phyloP scores from a whole-genome alignment of 441 rosid species.

The Erodium trifolium region DNA sequence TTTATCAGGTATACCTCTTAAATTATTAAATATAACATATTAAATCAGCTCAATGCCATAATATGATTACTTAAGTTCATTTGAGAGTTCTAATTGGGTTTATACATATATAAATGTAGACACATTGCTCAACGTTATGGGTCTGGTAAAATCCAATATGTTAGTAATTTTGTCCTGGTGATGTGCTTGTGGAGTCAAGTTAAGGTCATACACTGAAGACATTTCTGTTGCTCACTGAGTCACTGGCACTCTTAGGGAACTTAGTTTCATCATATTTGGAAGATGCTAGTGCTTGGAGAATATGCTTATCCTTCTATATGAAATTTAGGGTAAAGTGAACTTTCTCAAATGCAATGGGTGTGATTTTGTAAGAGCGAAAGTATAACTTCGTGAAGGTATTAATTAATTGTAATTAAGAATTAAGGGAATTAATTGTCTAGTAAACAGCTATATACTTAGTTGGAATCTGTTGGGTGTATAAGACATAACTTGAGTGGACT shows the following conservation, averaged over 20 bases:
- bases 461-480: neutral
- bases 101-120: neutral
- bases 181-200: too few species aligned
- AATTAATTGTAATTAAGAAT: neutral
- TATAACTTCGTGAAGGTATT: neutral
- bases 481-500: neutral
- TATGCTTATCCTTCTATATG: neutral
- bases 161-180: too few species aligned
- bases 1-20: constrained; percentile 5
- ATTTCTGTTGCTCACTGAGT: neutral
- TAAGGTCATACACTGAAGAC: neutral
- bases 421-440: neutral
- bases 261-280: neutral
- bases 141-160: neutral
- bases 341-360: neutral
- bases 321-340: neutral
- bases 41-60: neutral
- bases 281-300: neutral
- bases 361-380: neutral
- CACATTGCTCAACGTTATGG: neutral
- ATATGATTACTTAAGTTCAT: constrained; percentile 9
- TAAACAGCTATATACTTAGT: neutral
- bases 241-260: neutral
- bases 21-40: constrained; percentile 9
- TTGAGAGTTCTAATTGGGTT: neutral